These are phyloP conservation scores for Fusarium nygamai DNA, from an alignment of 2,329 filamentous ascomycete genomes.

Conservation along the genomic window DNA sequence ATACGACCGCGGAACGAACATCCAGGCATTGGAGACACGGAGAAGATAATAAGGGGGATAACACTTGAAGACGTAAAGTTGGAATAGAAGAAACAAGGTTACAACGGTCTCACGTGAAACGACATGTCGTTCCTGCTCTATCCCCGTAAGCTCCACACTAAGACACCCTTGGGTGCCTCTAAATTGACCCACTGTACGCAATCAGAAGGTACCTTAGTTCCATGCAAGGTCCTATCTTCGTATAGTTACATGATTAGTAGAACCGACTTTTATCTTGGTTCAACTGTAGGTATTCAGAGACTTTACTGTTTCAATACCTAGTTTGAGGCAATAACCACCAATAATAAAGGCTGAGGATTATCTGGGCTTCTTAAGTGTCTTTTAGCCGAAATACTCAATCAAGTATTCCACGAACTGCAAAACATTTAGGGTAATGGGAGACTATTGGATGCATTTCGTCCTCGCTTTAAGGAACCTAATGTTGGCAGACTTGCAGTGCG, in stretches of 20 bases:
- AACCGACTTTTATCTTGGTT: too few species aligned
- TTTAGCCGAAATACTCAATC: too few species aligned
- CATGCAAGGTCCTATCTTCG: not conserved
- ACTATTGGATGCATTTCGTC: too few species aligned
- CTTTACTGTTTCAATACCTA: too few species aligned
- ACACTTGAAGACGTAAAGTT: not conserved
- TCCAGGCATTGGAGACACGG: fast-evolving
- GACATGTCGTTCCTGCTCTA: not conserved
- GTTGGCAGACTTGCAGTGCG: too few species aligned
- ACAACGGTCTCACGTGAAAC: slow-evolving; percentile 10
- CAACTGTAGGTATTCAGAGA: too few species aligned
- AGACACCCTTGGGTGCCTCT: not conserved
- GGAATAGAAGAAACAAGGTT: not conserved
- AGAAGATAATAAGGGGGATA: not conserved
- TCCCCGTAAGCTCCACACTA: slow-evolving; percentile 4
- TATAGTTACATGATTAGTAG: not conserved
- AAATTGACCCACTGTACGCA: not conserved
- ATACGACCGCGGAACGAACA: not conserved
- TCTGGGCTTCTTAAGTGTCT: too few species aligned
- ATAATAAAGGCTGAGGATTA: too few species aligned
- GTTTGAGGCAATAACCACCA: too few species aligned
- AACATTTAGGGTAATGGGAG: too few species aligned
- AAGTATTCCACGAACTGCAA: too few species aligned
- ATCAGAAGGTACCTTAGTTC: not conserved
- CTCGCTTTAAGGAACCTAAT: too few species aligned